These are phyloP conservation scores for Nematodospora anomalae DNA, from an alignment of 1,139 yeast species.

Conservation along the genomic window DNA sequence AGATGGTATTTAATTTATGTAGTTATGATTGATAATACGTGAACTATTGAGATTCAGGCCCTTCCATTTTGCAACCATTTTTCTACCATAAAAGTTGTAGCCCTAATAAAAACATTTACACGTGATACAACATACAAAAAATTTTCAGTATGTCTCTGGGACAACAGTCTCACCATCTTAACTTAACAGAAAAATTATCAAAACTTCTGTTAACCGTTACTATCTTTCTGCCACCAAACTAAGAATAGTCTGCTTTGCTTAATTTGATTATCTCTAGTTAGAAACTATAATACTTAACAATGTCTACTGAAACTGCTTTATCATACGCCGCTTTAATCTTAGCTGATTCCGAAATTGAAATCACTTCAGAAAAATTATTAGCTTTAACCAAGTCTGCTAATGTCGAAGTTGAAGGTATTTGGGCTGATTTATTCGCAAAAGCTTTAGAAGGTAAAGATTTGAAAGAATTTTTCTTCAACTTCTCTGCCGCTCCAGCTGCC, in stretches of 20 bases:
- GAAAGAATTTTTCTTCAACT: slow-evolving; percentile 73
- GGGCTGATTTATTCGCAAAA: slow-evolving; percentile 82
- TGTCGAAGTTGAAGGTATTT: slow-evolving; percentile 56
- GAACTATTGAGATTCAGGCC: too few species aligned
- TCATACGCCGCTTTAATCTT: slow-evolving; percentile 88
- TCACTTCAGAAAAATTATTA: slow-evolving; percentile 73
- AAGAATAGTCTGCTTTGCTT: slow-evolving; percentile 75
- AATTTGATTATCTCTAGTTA: slow-evolving; percentile 48
- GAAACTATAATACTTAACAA: slow-evolving; percentile 27
- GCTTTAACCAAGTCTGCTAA: slow-evolving; percentile 57
- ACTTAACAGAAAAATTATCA: slow-evolving; percentile 1
- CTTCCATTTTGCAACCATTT: slow-evolving; percentile 1
- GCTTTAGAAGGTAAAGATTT: slow-evolving; percentile 79
- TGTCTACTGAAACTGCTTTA: slow-evolving; percentile 82
- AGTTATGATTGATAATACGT: too few species aligned
- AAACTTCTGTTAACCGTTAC: not conserved
- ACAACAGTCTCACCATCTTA: too few species aligned
- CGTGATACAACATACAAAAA: too few species aligned
- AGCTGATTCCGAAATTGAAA: slow-evolving; percentile 81
- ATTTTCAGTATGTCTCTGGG: too few species aligned
- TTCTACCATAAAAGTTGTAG: slow-evolving; percentile 5
- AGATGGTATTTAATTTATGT: slow-evolving; percentile 13
- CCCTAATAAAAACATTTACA: slow-evolving; percentile 10
- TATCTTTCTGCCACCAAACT: slow-evolving; percentile 20
- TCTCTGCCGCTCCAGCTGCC: slow-evolving; percentile 70